A percentile compares a stretch with the other conserved stretches of the same genome.
These are phyloP conservation scores for Combretum micranthum DNA, from an alignment of 345 rosid genomes.

Conservation along the genomic window DNA sequence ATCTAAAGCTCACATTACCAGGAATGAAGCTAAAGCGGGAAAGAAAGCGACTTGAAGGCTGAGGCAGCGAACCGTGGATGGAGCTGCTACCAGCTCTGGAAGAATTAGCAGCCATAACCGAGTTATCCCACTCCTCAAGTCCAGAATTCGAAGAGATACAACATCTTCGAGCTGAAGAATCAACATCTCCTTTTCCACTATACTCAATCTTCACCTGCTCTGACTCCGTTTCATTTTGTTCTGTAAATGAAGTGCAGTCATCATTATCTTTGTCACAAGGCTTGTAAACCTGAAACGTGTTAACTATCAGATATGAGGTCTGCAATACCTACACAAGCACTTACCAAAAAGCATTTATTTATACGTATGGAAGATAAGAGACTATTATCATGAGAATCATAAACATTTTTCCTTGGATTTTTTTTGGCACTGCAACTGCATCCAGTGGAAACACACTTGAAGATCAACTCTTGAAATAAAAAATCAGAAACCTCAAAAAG, in stretches of 20 bases:
- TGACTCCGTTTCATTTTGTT: constrained; percentile 15
- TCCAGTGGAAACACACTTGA: no score
- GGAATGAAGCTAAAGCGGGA: constrained; percentile 88
- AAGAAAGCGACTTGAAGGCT: constrained; percentile 44
- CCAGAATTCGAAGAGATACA: constrained; percentile 36
- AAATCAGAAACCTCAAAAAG: no score
- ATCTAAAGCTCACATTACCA: constrained; percentile 69
- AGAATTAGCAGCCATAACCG: constrained; percentile 20
- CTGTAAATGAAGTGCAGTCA: constrained; percentile 22
- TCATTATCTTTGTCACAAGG: constrained; percentile 28
- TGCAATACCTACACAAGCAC: no score
- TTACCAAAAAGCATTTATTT: no score
- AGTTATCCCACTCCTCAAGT: constrained; percentile 39
- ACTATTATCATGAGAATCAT: no score
- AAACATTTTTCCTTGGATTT: no score
- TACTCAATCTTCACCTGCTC: constrained; percentile 35
- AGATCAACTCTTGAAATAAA: no score
- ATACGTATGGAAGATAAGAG: no score
- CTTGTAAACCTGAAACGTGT: constrained; percentile 29
- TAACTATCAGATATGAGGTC: no score
- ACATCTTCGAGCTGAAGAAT: constrained; percentile 24
- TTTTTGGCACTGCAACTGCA: no score
- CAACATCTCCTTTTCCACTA: constrained; percentile 31
- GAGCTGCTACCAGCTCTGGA: constrained; percentile 43
- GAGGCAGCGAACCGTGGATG: constrained; percentile 38